These are phyloP conservation scores for Torulaspora maleeae DNA, from an alignment of 805 yeast genomes.

Conservation along the genomic window DNA sequence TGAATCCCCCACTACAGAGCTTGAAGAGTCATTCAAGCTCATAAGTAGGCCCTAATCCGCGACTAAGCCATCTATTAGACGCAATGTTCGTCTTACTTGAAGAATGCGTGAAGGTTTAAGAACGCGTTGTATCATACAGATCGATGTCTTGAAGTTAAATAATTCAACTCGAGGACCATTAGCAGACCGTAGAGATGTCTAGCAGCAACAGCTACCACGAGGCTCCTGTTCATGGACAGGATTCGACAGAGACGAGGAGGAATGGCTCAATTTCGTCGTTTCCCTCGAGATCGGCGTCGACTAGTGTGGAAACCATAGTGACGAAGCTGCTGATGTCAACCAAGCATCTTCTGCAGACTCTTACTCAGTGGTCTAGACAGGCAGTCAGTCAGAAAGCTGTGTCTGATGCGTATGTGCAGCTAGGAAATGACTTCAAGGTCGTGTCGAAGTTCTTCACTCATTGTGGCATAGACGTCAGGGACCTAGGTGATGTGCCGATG, in stretches of 20 bases:
- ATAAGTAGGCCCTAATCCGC: conserved; percentile 6
- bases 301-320: conserved; percentile 71
- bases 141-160: background rate
- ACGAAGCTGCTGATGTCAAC: conserved; percentile 80
- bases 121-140: background rate
- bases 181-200: background rate
- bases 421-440: conserved; percentile 90
- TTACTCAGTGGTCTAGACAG: conserved; percentile 85
- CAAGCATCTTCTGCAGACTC: conserved; percentile 75
- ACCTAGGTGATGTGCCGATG: conserved; percentile 87
- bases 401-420: conserved; percentile 81
- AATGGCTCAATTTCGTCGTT: conserved; percentile 14
- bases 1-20: conserved; percentile 29
- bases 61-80: background rate
- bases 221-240: background rate
- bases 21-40: conserved; percentile 13
- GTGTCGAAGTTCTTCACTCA: conserved; percentile 74
- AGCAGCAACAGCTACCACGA: background rate
- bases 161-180: background rate
- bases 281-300: conserved; percentile 26
- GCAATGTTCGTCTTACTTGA: background rate
- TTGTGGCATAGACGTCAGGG: conserved; percentile 76
- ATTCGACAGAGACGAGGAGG: conserved; percentile 6
- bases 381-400: conserved; percentile 79
- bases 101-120: background rate